A percentile compares a stretch with the other conserved stretches of the same genome.
Evolutionary conservation across 75 land plant genomes (phyloP).

Genomic region (Cryptomeria japonica): DNA sequence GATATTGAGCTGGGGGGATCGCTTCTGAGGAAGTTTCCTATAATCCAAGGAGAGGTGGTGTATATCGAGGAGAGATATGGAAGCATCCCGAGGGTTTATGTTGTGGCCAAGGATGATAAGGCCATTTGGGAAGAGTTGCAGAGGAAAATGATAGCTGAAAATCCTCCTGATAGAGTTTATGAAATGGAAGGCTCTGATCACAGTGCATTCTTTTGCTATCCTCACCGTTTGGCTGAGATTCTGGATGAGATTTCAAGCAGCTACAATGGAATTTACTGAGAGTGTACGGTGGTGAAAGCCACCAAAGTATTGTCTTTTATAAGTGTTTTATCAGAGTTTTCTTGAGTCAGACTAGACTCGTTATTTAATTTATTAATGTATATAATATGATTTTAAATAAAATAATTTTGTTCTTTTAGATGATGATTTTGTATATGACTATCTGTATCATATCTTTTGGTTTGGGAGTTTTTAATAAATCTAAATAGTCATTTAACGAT

Average conservation of each 20-base stretch:
- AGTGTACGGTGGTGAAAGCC: background rate
- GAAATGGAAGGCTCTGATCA: slow-evolving; percentile 56
- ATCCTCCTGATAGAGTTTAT: slow-evolving; percentile 20
- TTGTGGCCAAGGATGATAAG: slow-evolving; percentile 35
- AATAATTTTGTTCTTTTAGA: too few species aligned
- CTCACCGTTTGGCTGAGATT: slow-evolving; percentile 21
- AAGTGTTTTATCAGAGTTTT: too few species aligned
- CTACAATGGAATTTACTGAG: background rate
- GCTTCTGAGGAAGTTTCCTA: background rate
- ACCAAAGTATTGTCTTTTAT: too few species aligned
- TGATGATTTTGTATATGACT: too few species aligned
- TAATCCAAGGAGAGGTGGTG: background rate
- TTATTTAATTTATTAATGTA: too few species aligned
- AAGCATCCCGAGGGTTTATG: slow-evolving; percentile 30
- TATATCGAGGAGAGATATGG: slow-evolving; percentile 33
- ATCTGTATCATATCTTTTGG: too few species aligned
- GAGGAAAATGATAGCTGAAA: slow-evolving; percentile 29
- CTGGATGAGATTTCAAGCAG: slow-evolving; percentile 8
- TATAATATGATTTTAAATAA: too few species aligned
- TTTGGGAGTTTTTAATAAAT: too few species aligned
- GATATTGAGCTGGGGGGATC: background rate
- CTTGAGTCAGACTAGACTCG: too few species aligned
- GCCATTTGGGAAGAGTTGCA: slow-evolving; percentile 22
- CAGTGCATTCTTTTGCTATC: slow-evolving; percentile 44
- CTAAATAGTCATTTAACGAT: too few species aligned